Base-by-base conservation (phyloP, 495 filamentous ascomycete genomes). In the Hypomontagnella submonticulosa region DNA sequence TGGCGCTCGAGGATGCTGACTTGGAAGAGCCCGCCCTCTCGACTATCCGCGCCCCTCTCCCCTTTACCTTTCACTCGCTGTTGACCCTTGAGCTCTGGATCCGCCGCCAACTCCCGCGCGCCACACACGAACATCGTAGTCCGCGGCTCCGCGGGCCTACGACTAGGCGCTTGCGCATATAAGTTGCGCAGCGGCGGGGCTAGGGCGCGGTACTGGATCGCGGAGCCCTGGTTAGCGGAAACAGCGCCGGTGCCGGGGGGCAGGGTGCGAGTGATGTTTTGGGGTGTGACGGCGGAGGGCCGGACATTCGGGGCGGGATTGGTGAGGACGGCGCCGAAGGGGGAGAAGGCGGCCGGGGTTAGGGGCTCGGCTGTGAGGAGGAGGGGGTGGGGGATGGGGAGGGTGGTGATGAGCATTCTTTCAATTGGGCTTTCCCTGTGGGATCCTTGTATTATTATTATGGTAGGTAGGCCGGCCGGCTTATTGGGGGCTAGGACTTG, bases 81-180 rank as follows among this genome's bases (percentile, higher is more conserved):
- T 37, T 15, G 23, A 16, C 23, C 23, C 23, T 27, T 27, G 23
- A 27, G 23, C 6, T 27, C 53, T 1, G 27, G 10, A 13, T 55
- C 40, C 8, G 61, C 54, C 33, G 68, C 47, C 13, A 75, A 69
- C 30, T 56, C 38, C 23, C 93, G 84, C 11, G 92, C 91, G 27
- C 88, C 87, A 75, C 92, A 97, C 61, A 90, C 84, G 75, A 99
- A 98, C 85, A 99, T 90, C 77, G 87, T 96, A 83, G 93, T 89
- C 20, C 87, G 82, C 19, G 90, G 81, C 7, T 77, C 75, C 7
- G 84, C 84, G n/a, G 83, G 76, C 27, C 77, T 76, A 4, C 82
- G 78, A 76, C 88, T 94, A 6, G 89, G 88, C 4, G 89, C 84
- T 30, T 78, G 75, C 52, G 74, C 75, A 75, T 96, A 96, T 53